Evolutionary conservation across 148 eudicot genomes (phyloP).

Genomic region (Amaranthus palmeri): DNA sequence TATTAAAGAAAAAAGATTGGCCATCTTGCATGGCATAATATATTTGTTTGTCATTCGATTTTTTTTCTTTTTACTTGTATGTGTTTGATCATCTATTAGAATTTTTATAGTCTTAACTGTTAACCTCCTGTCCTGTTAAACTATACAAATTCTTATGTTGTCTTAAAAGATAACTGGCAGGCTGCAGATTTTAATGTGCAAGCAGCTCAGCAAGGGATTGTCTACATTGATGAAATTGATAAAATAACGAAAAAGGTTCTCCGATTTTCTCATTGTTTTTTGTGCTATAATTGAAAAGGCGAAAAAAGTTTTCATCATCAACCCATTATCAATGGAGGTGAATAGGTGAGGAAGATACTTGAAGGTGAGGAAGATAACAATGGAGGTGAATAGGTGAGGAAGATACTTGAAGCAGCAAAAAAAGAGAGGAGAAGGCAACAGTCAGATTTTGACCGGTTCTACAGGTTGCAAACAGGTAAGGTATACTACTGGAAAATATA

Average conservation of each 20-base stretch:
- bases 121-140: background rate
- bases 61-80: background rate
- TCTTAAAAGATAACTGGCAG: constrained; percentile 34
- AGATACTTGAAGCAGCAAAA: too few species aligned
- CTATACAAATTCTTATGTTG: background rate
- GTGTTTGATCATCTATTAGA: background rate
- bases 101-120: background rate
- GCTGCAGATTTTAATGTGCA: constrained; percentile 81
- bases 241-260: constrained; percentile 86
- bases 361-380: too few species aligned
- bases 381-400: too few species aligned
- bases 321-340: too few species aligned
- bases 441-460: too few species aligned
- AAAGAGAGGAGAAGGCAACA: too few species aligned
- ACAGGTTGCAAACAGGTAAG: too few species aligned
- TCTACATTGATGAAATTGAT: constrained; percentile 93
- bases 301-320: too few species aligned
- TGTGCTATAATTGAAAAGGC: too few species aligned
- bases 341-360: too few species aligned
- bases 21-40: background rate
- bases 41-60: background rate
- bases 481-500: too few species aligned
- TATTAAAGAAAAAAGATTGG: too few species aligned
- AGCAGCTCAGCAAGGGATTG: constrained; percentile 94
- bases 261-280: background rate